Percentiles rank a stretch among this genome's conserved stretches.
These are phyloP conservation scores for Brassica cretica DNA, from an alignment of 345 rosid genomes.

Conservation along the genomic window DNA sequence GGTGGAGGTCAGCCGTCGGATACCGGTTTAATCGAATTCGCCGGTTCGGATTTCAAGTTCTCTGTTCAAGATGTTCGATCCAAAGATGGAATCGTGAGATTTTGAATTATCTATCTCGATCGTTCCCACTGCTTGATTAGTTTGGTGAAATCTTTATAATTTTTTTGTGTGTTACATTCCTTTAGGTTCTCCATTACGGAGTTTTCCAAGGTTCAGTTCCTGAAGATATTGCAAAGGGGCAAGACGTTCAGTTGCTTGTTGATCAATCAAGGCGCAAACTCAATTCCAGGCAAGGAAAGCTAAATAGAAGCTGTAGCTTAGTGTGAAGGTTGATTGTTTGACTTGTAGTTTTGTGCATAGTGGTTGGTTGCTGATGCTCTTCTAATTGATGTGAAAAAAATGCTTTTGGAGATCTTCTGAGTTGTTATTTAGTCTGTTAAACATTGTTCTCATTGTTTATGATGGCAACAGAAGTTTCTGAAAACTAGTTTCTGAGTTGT, in stretches of 20 bases:
- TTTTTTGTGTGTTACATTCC: not conserved
- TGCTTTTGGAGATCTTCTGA: not conserved
- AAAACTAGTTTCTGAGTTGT: not conserved
- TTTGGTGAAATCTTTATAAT: not conserved
- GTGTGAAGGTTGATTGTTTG: constrained; percentile 5
- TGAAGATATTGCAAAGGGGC: constrained; percentile 48
- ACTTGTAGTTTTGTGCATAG: not conserved
- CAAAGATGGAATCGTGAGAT: constrained; percentile 53
- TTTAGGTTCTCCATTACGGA: constrained; percentile 80
- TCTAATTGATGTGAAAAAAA: not conserved
- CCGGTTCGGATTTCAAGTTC: constrained; percentile 46
- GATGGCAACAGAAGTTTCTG: not conserved
- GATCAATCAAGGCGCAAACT: constrained; percentile 70
- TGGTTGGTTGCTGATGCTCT: not conserved
- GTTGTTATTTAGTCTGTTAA: not conserved
- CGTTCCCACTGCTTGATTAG: not conserved
- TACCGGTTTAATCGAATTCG: constrained; percentile 51
- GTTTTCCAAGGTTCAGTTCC: constrained; percentile 42
- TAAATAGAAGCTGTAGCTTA: not conserved
- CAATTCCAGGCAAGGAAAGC: constrained; percentile 58
- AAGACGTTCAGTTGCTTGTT: constrained; percentile 54
- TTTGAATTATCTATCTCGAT: not conserved
- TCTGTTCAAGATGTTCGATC: constrained; percentile 78
- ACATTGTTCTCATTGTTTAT: not conserved
- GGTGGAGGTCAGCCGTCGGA: constrained; percentile 95